Evolutionary conservation across 2,329 filamentous ascomycete genomes (phyloP), one percentile per base, ranked within the genome.

Genomic region (Pseudopithomyces chartarum): DNA sequence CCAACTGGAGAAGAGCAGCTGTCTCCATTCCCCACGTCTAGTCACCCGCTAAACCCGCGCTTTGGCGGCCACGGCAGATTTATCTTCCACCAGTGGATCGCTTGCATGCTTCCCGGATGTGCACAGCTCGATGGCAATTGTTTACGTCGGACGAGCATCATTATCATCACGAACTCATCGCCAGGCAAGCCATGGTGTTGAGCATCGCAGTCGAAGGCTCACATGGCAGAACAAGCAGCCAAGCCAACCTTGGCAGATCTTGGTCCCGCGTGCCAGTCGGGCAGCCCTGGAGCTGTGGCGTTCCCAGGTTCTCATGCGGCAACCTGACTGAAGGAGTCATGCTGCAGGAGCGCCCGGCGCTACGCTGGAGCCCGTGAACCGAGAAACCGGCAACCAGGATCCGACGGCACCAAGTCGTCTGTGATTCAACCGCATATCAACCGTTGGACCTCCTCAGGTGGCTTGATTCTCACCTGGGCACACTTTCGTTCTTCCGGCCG

Each of bases 11-110:
- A 51, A 51, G 23, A 19, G 22, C 26, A 20, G 20, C 29, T 40
- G 22, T 23, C 47, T 17, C 38, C 17, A 34, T 23, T 51, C 48
- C 26, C 48, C 48, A 51, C 48, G 34, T 50, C 22, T 40, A 22
- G 47, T 40, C 47, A n/a, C 39, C 33, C 33, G 47, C 47, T 40
- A 40, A 50, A 32, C 26, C 23, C 36, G 23, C 48, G 33, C 13
- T 26, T 20, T 7, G 10, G 23, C 47, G 36, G 20, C 36, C 5
- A 19, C 38, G 38, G 38, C 48, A 19, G n/a, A 42, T 33, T 43
- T 29, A 33, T 13, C 12, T 51, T 51, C 48, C 48, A 51, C 48
- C 48, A 42, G 48, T 51, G 36, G 8, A 33, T 43, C 38, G 48
- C 38, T 43, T 34, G 20, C 26, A 5, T 29, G n/a, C n/a, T 19